Conservation (phyloP, 2,329 filamentous ascomycete genomes). For the Penicillium sp. region DNA sequence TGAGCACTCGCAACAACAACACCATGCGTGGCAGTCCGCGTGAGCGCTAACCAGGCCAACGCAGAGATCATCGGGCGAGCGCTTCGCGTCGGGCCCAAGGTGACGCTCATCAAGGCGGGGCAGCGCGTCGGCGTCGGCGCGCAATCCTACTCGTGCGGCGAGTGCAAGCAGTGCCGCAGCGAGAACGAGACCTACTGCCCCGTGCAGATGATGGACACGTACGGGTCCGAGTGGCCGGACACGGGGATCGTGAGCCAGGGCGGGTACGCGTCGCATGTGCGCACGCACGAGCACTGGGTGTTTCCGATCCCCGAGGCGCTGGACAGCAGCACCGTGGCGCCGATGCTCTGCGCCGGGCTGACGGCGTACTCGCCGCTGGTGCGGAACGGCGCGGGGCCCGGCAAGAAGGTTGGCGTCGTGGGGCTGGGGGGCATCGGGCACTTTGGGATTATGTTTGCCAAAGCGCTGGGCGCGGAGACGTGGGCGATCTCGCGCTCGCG, state of each 20-base stretch:
- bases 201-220: conserved; percentile 52
- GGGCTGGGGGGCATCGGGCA: conserved; percentile 65
- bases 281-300: conserved; percentile 72
- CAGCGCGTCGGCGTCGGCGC: conserved; percentile 68
- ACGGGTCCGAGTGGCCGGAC: conserved; percentile 54
- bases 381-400: conserved; percentile 69
- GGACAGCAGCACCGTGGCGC: conserved; percentile 60
- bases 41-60: no score
- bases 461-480: conserved; percentile 62
- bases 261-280: conserved; percentile 65
- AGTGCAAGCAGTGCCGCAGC: conserved; percentile 63
- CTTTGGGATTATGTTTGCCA: conserved; percentile 67
- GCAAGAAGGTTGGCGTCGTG: conserved; percentile 48
- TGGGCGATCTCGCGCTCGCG: conserved; percentile 61
- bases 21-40: no score
- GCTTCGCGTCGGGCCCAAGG: conserved; percentile 64
- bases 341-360: conserved; percentile 81
- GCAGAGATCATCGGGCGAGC: conserved; percentile 67
- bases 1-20: conserved; percentile 18
- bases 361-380: conserved; percentile 77
- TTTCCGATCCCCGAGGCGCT: conserved; percentile 71
- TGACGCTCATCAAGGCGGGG: conserved; percentile 60
- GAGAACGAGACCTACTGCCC: conserved; percentile 68
- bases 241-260: conserved; percentile 64
- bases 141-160: conserved; percentile 62